Percentiles rank a stretch among this genome's conserved stretches.
Conservation (phyloP, 805 yeast species). For the Candida tammaniensis region DNA sequence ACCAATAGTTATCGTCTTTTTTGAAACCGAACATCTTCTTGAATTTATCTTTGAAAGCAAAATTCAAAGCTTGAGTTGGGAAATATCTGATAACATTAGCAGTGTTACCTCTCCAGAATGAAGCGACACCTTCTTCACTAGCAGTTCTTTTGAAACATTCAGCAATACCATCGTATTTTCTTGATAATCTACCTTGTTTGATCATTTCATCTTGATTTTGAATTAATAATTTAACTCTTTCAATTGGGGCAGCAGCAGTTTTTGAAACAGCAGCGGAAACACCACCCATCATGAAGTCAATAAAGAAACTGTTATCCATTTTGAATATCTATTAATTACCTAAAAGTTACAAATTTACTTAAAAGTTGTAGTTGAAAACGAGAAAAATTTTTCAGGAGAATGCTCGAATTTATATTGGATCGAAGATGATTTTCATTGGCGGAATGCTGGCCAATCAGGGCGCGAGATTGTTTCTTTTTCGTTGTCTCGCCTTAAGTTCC, state of each 20-base stretch:
- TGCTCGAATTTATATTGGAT: constrained; percentile 10
- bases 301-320: constrained; percentile 15
- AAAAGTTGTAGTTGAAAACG: constrained; percentile 5
- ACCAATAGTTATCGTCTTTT: constrained; percentile 90
- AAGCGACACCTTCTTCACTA: constrained; percentile 83
- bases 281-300: constrained; percentile 75
- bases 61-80: constrained; percentile 99
- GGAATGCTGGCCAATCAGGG: constrained; percentile 10
- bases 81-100: constrained; percentile 98
- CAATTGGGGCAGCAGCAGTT: constrained; percentile 97
- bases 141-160: constrained; percentile 96
- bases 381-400: constrained; percentile 14
- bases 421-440: constrained; percentile 11
- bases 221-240: constrained; percentile 92
- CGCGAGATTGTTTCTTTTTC: constrained; percentile 3
- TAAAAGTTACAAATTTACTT: constrained; percentile 9
- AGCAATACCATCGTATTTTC: constrained; percentile 81
- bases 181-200: constrained; percentile 92
- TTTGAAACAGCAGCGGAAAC: constrained; percentile 98
- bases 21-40: constrained; percentile 95
- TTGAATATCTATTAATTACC: constrained; percentile 9
- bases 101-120: constrained; percentile 99
- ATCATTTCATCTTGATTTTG: constrained; percentile 98
- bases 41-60: constrained; percentile 97
- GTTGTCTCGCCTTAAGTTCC: no score